Evolutionary conservation across 306 rosid genomes (phyloP), one percentile per base, ranked within the genome.

Genomic region (Bauhinia variegata): DNA sequence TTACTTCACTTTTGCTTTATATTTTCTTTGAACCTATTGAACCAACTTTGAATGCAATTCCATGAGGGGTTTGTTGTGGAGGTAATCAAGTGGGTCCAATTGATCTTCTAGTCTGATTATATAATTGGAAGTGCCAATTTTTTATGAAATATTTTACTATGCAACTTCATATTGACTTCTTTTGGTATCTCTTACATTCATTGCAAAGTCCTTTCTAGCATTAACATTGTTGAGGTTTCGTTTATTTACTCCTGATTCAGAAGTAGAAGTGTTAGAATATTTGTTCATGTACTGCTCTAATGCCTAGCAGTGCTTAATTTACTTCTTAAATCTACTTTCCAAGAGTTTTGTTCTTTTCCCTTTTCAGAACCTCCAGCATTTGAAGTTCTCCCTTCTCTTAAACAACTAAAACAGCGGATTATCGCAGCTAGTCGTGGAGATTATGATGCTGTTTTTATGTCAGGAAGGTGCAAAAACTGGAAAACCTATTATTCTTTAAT

Each of bases 331-430:
- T 49, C 42, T 63, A 39, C 23, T 42, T 69, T 54, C 11, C 28
- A 34, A 38, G 9, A 4, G 50, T 49, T 67, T n/a, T 38, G 17
- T 28, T 71, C 44, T 44, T 31, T 49, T 63, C 55, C 19, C 18
- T 65, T 36, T 70, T 68, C 87, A 93, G 98, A 93, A 68, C 82
- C 83, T 80, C 98, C 98, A 1, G 98, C 95, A 36, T 93, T 93
- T 78, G 95, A 89, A 75, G 97, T 93, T 67, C 96, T 93, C 8
- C 98, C 98, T 16, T 88, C 97, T 74, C 98, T 93, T 70, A 89
- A 79, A 78, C 80, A 76, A 85, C 78, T 93, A 74, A 89, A 93
- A 70, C 98, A 93, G 70, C 87, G 97, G 32, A 74, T 93, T 63
- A 68, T 66, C 31, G 91, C 95, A 12, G 95, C 98, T 42, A 79